Percentiles rank a stretch among this genome's conserved stretches.
phyloP scores from a whole-genome alignment of 495 filamentous ascomycete species.

The Aspergillus nanangensis region DNA sequence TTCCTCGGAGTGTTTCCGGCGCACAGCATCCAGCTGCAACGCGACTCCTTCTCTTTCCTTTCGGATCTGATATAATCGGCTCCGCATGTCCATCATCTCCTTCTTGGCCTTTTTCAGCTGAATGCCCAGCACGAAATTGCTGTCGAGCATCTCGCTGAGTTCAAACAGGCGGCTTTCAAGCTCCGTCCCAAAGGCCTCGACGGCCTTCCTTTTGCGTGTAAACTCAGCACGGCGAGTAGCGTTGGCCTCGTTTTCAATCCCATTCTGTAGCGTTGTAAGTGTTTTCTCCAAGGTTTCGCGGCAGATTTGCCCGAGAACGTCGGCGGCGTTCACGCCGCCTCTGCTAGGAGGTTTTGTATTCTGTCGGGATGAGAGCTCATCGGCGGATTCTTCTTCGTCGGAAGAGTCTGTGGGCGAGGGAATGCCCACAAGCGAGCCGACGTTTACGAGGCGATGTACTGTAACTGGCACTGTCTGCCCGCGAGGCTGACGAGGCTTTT shows the following conservation, averaged over 20 bases:
- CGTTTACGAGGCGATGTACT: constrained; percentile 40
- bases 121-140: constrained; percentile 56
- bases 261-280: constrained; percentile 33
- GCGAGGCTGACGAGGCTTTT: constrained; percentile 28
- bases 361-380: constrained; percentile 26
- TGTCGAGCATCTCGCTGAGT: constrained; percentile 53
- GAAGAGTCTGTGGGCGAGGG: constrained; percentile 15
- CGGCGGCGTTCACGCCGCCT: constrained; percentile 63
- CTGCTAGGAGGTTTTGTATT: constrained; percentile 44
- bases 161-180: constrained; percentile 58
- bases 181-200: constrained; percentile 67
- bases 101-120: constrained; percentile 60
- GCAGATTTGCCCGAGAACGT: constrained; percentile 66
- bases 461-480: constrained; percentile 43
- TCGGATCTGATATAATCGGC: constrained; percentile 58
- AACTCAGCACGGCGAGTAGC: constrained; percentile 44
- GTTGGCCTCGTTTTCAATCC: constrained; percentile 35
- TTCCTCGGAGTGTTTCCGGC: constrained; percentile 49
- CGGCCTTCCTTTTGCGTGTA: constrained; percentile 55
- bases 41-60: constrained; percentile 62
- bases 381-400: constrained; percentile 29
- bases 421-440: constrained; percentile 21
- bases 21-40: constrained; percentile 64
- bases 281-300: constrained; percentile 59
- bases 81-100: constrained; percentile 59